Conservation (phyloP, 208 protist genomes). For the Tritrichomonas foetus region DNA sequence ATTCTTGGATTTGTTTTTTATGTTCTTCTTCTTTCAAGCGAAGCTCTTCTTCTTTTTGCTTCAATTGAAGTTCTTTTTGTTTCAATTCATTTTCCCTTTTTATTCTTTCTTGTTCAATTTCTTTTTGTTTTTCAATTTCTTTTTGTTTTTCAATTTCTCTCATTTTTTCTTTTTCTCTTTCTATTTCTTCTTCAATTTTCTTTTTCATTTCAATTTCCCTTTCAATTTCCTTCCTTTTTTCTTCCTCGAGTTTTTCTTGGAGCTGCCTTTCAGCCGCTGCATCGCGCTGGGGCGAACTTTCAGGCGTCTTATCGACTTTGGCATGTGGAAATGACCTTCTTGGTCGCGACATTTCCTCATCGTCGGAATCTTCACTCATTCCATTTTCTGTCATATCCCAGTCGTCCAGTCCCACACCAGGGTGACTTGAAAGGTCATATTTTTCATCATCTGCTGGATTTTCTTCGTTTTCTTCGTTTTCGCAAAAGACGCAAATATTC, state of each 20-base stretch:
- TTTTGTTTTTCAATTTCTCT: background rate
- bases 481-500: background rate
- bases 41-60: too few species aligned
- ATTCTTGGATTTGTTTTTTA: too few species aligned
- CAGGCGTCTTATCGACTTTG: background rate
- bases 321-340: background rate
- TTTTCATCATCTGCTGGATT: background rate
- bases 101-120: background rate
- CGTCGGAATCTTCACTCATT: too few species aligned
- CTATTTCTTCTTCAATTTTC: background rate
- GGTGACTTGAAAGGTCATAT: background rate
- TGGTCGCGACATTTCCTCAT: too few species aligned
- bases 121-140: background rate
- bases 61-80: too few species aligned
- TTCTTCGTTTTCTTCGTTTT: background rate
- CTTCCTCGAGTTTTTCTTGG: background rate
- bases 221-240: background rate
- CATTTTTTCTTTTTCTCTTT: background rate
- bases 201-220: background rate
- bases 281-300: background rate
- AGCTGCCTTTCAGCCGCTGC: background rate
- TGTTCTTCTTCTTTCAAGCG: too few species aligned
- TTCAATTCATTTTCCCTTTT: too few species aligned
- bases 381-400: slow-evolving; percentile 2
- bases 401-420: background rate